phyloP scores from a whole-genome alignment of 768 basidiomycete species.

The Fomitopsis pulvina region DNA sequence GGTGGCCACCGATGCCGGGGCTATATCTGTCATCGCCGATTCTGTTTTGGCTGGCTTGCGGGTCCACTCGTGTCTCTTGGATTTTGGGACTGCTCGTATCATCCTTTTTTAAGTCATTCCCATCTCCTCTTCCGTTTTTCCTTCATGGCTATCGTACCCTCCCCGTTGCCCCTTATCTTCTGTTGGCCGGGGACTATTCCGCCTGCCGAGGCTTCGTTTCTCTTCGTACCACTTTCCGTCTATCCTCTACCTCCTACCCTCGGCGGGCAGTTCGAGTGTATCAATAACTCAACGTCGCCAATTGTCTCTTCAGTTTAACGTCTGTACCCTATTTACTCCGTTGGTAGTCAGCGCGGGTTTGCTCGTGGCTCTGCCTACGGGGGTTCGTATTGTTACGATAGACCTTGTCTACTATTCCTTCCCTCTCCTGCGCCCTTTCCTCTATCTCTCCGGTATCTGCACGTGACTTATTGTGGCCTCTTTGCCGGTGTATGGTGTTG shows the following conservation, averaged over 20 bases:
- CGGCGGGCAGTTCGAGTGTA: constrained; percentile 3
- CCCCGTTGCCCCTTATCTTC: too few species aligned
- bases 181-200: constrained; percentile 2
- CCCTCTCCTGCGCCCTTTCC: background rate
- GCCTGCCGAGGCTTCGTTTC: constrained; percentile 3
- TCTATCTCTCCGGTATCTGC: background rate
- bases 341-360: background rate
- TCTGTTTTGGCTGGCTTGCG: constrained; percentile 18
- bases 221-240: constrained; percentile 3
- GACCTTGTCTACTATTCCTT: background rate
- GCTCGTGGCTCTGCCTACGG: background rate
- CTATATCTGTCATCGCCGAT: constrained; percentile 24
- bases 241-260: background rate
- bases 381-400: constrained; percentile 2
- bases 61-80: constrained; percentile 37
- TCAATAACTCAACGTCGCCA: constrained; percentile 2
- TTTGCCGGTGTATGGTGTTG: constrained; percentile 16
- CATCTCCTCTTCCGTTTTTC: constrained; percentile 1
- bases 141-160: too few species aligned
- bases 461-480: background rate
- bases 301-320: constrained; percentile 10
- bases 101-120: constrained; percentile 11
- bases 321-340: constrained; percentile 10
- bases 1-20: constrained; percentile 13
- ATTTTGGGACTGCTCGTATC: constrained; percentile 16